Evolutionary conservation across 331 rosid genomes (phyloP).

Genomic region (Phaseolus coccineus): DNA sequence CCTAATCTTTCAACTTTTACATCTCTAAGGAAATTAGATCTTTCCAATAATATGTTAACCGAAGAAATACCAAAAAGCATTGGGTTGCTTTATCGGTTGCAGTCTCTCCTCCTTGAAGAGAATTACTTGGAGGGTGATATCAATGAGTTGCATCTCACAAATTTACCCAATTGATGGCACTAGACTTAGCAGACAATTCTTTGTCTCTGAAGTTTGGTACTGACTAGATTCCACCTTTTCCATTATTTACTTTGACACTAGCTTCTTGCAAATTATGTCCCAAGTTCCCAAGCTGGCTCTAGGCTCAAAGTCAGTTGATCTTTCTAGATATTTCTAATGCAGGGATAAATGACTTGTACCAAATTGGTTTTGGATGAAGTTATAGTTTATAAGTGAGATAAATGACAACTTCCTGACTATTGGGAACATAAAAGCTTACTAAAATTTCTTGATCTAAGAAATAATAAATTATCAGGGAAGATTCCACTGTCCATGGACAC

Average conservation of each 20-base stretch:
- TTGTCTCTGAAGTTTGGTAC: background rate
- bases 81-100: background rate
- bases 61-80: background rate
- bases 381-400: too few species aligned
- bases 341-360: background rate
- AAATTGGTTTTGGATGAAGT: too few species aligned
- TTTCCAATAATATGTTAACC: background rate
- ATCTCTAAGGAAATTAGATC: background rate
- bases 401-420: too few species aligned
- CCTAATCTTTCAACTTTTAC: background rate
- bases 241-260: fast-evolving
- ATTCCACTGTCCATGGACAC: background rate
- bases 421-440: too few species aligned
- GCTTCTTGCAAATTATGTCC: conserved; percentile 18
- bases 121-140: conserved; percentile 7
- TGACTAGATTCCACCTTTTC: conserved; percentile 6
- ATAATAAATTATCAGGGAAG: conserved; percentile 14
- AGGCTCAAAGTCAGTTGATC: fast-evolving
- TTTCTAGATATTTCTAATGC: background rate
- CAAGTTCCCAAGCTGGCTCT: background rate
- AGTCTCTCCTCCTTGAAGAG: fast-evolving
- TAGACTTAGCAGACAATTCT: background rate
- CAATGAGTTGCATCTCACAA: background rate
- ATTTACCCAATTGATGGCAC: fast-evolving
- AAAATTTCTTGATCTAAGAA: background rate